Evolutionary conservation across 176 grass and related monocot genomes (phyloP).

Genomic region (Oryza glaberrima): DNA sequence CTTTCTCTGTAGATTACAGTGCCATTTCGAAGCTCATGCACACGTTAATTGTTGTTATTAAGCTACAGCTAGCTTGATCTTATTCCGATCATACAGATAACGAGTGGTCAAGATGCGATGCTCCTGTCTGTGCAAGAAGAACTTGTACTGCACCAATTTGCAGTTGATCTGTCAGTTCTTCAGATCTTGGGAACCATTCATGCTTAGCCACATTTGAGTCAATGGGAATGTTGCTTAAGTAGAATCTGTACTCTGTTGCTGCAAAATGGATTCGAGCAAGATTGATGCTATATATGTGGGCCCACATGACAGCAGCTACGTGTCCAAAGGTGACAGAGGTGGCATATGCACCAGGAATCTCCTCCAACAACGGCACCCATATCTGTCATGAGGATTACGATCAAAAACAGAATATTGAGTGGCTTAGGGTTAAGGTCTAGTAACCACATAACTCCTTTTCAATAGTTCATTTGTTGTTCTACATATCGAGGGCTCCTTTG

Average conservation of each 20-base stretch:
- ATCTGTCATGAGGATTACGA: too few relatives aligned
- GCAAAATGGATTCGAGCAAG: background rate
- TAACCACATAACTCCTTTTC: background rate
- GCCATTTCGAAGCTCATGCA: background rate
- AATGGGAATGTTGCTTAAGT: background rate
- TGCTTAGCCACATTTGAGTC: slow-evolving; percentile 7
- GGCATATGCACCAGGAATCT: background rate
- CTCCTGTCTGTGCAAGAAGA: background rate
- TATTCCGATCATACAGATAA: background rate
- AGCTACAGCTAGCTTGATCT: background rate
- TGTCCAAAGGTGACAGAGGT: background rate
- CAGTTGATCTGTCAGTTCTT: background rate
- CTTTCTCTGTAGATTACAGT: background rate
- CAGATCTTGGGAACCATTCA: background rate
- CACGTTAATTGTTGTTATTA: background rate
- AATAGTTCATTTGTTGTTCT: background rate
- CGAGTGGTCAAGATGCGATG: background rate
- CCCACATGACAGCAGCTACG: background rate
- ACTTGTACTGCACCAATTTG: background rate
- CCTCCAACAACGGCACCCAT: background rate
- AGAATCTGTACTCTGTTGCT: background rate
- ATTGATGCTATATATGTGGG: background rate
- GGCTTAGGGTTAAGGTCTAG: background rate
- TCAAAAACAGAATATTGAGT: background rate
- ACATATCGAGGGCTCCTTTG: too few relatives aligned